phyloP scores from a whole-genome alignment of 2,329 filamentous ascomycete species.

The Aspergillus floridensis region DNA sequence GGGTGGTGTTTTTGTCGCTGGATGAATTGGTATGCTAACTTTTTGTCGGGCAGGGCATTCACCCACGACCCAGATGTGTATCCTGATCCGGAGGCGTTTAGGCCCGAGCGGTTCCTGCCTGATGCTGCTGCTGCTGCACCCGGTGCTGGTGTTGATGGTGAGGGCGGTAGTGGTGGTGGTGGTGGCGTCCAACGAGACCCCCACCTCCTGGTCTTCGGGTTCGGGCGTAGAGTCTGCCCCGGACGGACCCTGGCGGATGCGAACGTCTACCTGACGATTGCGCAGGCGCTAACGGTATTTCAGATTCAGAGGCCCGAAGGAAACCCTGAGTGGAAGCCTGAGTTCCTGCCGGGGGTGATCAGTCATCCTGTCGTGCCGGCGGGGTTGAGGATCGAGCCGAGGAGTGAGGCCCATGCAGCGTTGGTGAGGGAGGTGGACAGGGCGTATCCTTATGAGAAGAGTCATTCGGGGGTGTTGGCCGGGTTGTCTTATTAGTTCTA shows the following conservation, averaged over 20 bases:
- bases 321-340: constrained; percentile 8
- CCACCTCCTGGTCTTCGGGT: constrained; percentile 25
- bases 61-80: constrained; percentile 8
- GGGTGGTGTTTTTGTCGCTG: too few relatives aligned
- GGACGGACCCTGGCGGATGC: constrained; percentile 20
- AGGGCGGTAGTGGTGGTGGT: neutral
- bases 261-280: constrained; percentile 19
- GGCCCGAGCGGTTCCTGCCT: constrained; percentile 2
- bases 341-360: constrained; percentile 17
- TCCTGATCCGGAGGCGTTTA: constrained; percentile 8
- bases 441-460: constrained; percentile 13
- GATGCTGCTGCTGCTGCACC: neutral
- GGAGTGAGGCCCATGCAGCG: constrained; percentile 9
- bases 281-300: constrained; percentile 19
- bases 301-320: constrained; percentile 17
- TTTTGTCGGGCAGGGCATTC: neutral
- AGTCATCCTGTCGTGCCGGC: constrained; percentile 9
- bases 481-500: neutral
- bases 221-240: constrained; percentile 23
- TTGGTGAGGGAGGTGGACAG: constrained; percentile 12
- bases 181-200: constrained; percentile 38
- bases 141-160: constrained; percentile 10
- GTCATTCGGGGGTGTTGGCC: constrained; percentile 11
- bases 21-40: neutral
- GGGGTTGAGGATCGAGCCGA: constrained; percentile 11